Base-by-base conservation (phyloP, 495 filamentous ascomycete genomes). In the Hypoxylon subgilvum region DNA sequence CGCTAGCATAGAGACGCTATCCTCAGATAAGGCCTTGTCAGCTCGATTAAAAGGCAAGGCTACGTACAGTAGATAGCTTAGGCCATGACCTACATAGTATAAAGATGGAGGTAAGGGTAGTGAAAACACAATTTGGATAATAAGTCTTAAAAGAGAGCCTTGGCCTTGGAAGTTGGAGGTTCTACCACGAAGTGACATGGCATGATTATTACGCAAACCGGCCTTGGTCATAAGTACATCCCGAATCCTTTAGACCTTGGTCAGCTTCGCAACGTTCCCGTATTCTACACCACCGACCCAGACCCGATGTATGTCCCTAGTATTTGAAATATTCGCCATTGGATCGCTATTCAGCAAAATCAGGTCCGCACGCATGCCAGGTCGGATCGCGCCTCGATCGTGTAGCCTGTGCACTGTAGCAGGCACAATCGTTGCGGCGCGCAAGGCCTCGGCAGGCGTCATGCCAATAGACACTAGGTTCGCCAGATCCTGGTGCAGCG, bases 281-380 rank as follows among this genome's bases (percentile, higher is more conserved):
- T 67, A 64, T 43, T 72, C 69, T 3, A 69, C 54, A 6, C 74
- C 74, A n/a, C 66, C 70, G 42, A 66, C 67, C 73, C 73, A 78
- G 3, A 78, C 65, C 17, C 53, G 58, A 1, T 61, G 45, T 28
- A 78, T 67, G 3, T 66, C 59, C 25, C 52, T 19, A 5, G 73
- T 72, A 13, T 70, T 72, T 3, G 56, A 61, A 30, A 79, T 74
- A 55, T 78, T 67, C 36, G 59, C 42, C 18, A 72, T 34, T 4
- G 76, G 75, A 52, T 79, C 63, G 17, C 63, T 72, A 25, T 69
- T 58, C 30, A 79, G 40, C 19, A 78, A 63, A 6, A 79, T 30
- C 10, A 78, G 36, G 44, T 79, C 77, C 0, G 77, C 75, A 14
- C 69, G 65, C 52, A 61, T 67, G 13, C 76, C 73, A 1, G 63